Percentiles rank a stretch among this genome's conserved stretches.
These are phyloP conservation scores for Cercospora brassicicola DNA, from an alignment of 2,329 filamentous ascomycete species.

Conservation along the genomic window DNA sequence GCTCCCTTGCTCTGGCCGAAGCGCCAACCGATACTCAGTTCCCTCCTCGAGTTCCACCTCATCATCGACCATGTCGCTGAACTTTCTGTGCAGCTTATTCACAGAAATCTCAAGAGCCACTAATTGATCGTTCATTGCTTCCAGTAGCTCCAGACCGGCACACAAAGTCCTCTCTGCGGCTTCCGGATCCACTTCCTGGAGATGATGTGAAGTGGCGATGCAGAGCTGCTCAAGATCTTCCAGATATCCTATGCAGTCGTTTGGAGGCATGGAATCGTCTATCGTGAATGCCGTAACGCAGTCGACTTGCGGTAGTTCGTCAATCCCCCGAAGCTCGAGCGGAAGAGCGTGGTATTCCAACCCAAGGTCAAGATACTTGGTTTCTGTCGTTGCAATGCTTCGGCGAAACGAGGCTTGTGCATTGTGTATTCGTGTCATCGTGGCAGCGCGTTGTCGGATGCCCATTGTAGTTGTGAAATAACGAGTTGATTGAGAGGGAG, in stretches of 20 bases:
- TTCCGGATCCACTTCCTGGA: not conserved
- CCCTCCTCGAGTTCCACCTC: constrained; percentile 1
- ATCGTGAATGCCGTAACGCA: constrained; percentile 2
- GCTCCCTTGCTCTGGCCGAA: not conserved
- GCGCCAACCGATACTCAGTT: constrained; percentile 12
- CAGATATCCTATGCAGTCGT: constrained; percentile 14
- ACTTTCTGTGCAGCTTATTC: constrained; percentile 8
- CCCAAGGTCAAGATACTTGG: constrained; percentile 16
- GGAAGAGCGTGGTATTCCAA: constrained; percentile 20
- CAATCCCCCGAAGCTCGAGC: not conserved
- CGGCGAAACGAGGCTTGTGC: constrained; percentile 1
- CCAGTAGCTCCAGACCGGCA: constrained; percentile 6
- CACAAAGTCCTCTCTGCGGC: constrained; percentile 6
- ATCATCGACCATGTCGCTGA: constrained; percentile 14
- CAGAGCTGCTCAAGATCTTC: constrained; percentile 10
- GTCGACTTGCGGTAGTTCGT: constrained; percentile 1
- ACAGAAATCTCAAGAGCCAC: constrained; percentile 14
- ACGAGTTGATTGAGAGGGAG: not conserved
- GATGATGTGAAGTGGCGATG: not conserved
- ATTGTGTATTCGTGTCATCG: not conserved
- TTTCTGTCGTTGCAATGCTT: constrained; percentile 6
- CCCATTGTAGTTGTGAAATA: not conserved
- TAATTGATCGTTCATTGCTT: constrained; percentile 15
- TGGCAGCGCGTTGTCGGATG: not conserved
- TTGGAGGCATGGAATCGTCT: not conserved